These are phyloP conservation scores for Triangularia setosa DNA, from an alignment of 2,329 filamentous ascomycete genomes.

Conservation along the genomic window DNA sequence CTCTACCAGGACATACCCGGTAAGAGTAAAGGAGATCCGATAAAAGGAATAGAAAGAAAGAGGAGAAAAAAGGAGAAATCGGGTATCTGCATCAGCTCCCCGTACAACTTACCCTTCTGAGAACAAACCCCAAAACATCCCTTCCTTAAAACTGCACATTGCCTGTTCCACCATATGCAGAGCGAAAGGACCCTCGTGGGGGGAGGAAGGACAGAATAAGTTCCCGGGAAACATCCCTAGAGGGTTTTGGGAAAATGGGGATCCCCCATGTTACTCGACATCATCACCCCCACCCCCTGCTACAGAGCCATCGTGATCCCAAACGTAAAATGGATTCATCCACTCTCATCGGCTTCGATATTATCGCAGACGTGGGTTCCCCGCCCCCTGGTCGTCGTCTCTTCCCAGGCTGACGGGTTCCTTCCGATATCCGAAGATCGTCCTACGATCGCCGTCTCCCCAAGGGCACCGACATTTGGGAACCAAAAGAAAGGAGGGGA, in stretches of 20 bases:
- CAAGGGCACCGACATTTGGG: background rate
- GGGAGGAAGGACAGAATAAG: background rate
- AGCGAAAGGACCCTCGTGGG: background rate
- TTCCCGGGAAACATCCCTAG: background rate
- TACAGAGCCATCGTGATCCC: background rate
- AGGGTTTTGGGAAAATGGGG: background rate
- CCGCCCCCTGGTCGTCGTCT: background rate
- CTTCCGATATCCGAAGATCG: background rate
- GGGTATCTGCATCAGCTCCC: background rate
- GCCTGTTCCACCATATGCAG: background rate
- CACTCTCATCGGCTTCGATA: background rate
- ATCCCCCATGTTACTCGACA: background rate
- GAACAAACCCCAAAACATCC: background rate
- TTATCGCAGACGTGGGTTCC: background rate
- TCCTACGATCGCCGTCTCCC: background rate
- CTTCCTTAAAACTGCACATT: background rate
- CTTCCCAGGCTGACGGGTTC: background rate
- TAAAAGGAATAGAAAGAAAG: background rate
- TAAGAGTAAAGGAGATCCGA: background rate
- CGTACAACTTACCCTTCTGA: constrained; percentile 2
- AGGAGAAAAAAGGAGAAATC: background rate
- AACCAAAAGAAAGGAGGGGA: background rate
- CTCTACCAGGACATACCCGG: background rate
- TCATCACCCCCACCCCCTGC: background rate
- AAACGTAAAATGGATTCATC: background rate